Conservation (phyloP, 495 filamentous ascomycete genomes). For the Hypoxylon lienhwacheense region DNA sequence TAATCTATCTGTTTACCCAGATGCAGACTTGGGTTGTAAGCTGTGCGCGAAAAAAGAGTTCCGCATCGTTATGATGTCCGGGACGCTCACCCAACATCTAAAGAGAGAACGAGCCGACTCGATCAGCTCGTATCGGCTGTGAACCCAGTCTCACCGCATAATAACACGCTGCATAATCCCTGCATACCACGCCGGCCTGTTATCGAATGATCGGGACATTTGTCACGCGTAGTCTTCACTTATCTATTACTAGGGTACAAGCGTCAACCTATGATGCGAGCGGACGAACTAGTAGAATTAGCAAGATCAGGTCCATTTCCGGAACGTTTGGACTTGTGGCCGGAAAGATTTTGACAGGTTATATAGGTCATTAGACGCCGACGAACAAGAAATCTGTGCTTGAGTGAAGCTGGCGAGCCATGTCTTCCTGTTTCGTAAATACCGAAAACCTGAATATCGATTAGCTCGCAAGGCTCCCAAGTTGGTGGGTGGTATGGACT, state of each 20-base stretch:
- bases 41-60: conserved; percentile 1
- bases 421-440: too few species aligned
- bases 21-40: conserved; percentile 26
- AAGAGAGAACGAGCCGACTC: conserved; percentile 2
- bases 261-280: conserved; percentile 13
- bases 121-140: conserved; percentile 28
- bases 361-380: too few species aligned
- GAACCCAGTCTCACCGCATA: conserved; percentile 20
- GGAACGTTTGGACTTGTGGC: too few species aligned
- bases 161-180: conserved; percentile 20
- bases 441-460: background rate
- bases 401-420: too few species aligned
- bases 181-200: conserved; percentile 17
- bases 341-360: too few species aligned
- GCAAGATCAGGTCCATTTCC: too few species aligned
- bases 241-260: background rate
- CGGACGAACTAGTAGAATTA: too few species aligned
- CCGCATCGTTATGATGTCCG: conserved; percentile 4
- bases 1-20: conserved; percentile 12
- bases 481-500: conserved; percentile 26
- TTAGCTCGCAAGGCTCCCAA: conserved; percentile 19
- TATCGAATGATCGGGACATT: conserved; percentile 18
- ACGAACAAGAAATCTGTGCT: too few species aligned
- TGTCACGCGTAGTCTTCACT: background rate
- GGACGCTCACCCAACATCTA: conserved; percentile 5